phyloP scores from a whole-genome alignment of 768 basidiomycete species.

The Pisolithus albus region DNA sequence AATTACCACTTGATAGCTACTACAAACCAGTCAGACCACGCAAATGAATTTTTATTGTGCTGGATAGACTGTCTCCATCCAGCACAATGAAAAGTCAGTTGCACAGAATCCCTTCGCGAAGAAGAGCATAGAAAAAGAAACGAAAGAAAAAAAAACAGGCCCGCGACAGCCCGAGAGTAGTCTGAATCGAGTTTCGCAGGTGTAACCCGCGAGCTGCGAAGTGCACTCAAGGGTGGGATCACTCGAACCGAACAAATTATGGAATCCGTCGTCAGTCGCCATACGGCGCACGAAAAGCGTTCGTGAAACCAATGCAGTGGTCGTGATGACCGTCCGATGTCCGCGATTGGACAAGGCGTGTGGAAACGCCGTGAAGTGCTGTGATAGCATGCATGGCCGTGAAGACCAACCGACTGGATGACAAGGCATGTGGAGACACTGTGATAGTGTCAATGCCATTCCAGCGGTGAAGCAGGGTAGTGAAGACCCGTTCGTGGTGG shows the following conservation, averaged over 20 bases:
- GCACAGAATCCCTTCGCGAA: neutral
- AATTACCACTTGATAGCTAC: neutral
- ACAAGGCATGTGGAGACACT: neutral
- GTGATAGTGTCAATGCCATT: no score
- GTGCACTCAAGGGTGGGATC: conserved; percentile 14
- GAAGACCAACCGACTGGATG: neutral
- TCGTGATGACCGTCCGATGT: no score
- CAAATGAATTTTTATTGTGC: no score
- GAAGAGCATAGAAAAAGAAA: neutral
- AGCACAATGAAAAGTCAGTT: neutral
- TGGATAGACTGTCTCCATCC: neutral
- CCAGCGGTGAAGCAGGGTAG: no score
- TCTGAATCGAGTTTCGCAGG: conserved; percentile 13
- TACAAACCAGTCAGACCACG: no score
- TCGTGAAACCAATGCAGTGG: neutral
- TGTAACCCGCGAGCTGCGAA: conserved; percentile 11
- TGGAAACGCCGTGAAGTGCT: no score
- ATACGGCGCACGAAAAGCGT: neutral
- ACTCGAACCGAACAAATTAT: neutral
- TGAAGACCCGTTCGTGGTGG: no score
- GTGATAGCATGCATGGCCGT: no score
- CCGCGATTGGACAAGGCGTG: no score
- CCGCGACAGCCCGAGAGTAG: conserved; percentile 9
- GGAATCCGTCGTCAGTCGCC: neutral
- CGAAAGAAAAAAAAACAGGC: conserved; percentile 5